Conservation (phyloP, 495 filamentous ascomycete genomes). For the Penicillium flavigenum region DNA sequence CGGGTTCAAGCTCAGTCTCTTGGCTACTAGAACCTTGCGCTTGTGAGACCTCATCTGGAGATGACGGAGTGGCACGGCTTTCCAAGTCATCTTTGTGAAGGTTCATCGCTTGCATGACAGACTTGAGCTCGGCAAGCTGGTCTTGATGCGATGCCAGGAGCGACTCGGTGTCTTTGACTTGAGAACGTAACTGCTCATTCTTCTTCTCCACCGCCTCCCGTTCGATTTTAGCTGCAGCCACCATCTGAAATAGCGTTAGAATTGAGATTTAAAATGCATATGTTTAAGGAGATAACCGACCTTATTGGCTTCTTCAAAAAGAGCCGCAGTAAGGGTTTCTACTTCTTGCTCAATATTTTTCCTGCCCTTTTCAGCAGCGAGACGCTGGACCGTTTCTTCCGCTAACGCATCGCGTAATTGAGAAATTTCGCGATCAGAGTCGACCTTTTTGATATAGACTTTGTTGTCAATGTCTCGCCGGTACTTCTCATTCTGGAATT, state of each 20-base stretch:
- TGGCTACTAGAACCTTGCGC: constrained; percentile 20
- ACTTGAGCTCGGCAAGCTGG: constrained; percentile 86
- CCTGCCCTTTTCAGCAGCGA: constrained; percentile 66
- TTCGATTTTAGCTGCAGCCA: constrained; percentile 72
- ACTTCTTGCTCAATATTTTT: constrained; percentile 77
- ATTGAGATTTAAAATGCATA: constrained; percentile 1
- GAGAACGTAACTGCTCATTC: constrained; percentile 74
- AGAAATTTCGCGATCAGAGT: constrained; percentile 68
- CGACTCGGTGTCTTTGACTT: constrained; percentile 80
- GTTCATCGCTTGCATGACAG: constrained; percentile 86
- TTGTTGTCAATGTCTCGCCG: constrained; percentile 68
- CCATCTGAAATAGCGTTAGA: constrained; percentile 67
- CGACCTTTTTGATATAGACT: constrained; percentile 65
- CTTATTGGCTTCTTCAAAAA: constrained; percentile 95
- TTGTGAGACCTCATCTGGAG: constrained; percentile 50
- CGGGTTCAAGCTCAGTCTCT: constrained; percentile 22
- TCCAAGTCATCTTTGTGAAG: constrained; percentile 67
- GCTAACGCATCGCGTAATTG: constrained; percentile 64
- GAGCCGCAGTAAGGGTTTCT: constrained; percentile 80
- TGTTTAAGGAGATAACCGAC: constrained; percentile 37
- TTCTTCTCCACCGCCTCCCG: constrained; percentile 72
- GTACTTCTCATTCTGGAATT: constrained; percentile 66
- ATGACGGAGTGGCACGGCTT: constrained; percentile 62
- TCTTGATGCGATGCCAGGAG: constrained; percentile 88
- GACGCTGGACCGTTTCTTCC: constrained; percentile 60